Percentiles rank a stretch among this genome's conserved stretches.
phyloP scores from a whole-genome alignment of 768 basidiomycete species.

The Rhodotorula kratochvilovae region DNA sequence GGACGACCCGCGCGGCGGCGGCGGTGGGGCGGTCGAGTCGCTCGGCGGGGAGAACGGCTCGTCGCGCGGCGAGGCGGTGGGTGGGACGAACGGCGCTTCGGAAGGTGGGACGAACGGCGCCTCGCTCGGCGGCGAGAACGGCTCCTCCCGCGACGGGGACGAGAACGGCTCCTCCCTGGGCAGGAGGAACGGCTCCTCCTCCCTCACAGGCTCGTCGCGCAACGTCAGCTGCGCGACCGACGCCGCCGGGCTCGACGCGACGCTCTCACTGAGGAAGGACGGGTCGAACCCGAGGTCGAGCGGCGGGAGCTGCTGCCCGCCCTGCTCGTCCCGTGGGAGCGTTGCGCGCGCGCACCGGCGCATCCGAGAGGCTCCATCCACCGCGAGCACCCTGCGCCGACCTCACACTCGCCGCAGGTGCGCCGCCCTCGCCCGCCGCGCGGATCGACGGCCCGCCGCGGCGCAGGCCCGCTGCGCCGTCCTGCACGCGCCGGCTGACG shows the following conservation, averaged over 20 bases:
- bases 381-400: not conserved
- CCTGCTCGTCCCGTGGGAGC: too few species aligned
- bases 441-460: not conserved
- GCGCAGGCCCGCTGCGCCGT: not conserved
- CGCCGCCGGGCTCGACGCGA: not conserved
- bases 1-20: not conserved
- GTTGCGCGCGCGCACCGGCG: not conserved
- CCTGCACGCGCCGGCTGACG: not conserved
- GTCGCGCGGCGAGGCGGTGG: not conserved
- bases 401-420: not conserved
- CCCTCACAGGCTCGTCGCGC: not conserved
- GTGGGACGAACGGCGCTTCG: too few species aligned
- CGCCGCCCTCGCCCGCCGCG: not conserved
- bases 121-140: not conserved
- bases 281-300: conserved; percentile 4
- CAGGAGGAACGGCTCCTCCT: not conserved
- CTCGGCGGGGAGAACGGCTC: not conserved
- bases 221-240: not conserved
- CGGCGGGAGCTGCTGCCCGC: not conserved
- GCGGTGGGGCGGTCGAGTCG: not conserved
- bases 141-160: not conserved
- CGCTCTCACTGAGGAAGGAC: not conserved
- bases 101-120: too few species aligned
- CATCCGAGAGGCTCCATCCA: conserved; percentile 11
- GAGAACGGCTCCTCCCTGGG: not conserved